phyloP scores from a whole-genome alignment of 345 rosid species.

The Murraya koenigii region DNA sequence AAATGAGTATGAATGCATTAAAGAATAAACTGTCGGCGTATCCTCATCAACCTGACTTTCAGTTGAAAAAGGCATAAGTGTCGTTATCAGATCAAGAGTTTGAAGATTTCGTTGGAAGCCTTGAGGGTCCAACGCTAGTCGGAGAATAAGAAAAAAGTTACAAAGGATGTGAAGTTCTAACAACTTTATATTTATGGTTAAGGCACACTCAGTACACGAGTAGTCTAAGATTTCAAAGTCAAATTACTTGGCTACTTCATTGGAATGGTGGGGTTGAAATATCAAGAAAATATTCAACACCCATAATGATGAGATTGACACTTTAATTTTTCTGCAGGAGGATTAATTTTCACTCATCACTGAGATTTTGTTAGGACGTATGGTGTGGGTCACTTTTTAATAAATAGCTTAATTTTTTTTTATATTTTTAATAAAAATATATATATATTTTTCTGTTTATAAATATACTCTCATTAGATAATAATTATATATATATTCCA shows the following conservation, averaged over 20 bases:
- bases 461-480: too few relatives aligned
- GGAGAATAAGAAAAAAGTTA: neutral
- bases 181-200: neutral
- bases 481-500: too few relatives aligned
- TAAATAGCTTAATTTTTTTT: too few relatives aligned
- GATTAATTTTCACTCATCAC: neutral
- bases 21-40: conserved; percentile 1
- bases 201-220: neutral
- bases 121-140: neutral
- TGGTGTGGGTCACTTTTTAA: neutral
- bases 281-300: neutral
- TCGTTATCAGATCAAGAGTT: neutral
- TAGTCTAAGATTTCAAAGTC: neutral
- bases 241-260: conserved; percentile 2
- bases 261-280: neutral
- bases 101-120: neutral
- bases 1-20: neutral
- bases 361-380: neutral
- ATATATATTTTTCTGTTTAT: too few relatives aligned
- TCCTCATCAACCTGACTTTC: neutral
- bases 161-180: neutral
- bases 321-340: neutral
- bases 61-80: neutral
- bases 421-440: too few relatives aligned
- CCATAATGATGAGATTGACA: neutral